Base-by-base conservation (phyloP, 371 early-diverging fungal genomes). In the Catenaria anguillulae region DNA sequence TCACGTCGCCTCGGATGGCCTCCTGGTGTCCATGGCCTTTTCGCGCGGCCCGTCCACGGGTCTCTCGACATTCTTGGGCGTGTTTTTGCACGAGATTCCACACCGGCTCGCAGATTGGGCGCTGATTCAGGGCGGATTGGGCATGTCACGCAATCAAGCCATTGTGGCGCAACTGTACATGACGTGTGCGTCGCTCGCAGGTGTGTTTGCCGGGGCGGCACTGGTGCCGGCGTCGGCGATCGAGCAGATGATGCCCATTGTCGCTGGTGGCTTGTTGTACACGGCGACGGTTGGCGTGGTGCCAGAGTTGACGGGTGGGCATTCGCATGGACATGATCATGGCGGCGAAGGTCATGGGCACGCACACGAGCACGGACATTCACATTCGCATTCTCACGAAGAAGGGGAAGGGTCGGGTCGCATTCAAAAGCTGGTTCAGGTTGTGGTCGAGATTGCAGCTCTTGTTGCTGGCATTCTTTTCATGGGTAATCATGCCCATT, bases 91-190 rank as follows among this genome's bases (percentile, higher is more conserved):
- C 68, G 93, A 92, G 70, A 87, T 92, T 48, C 93, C 93, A 4
- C 93, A 92, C 69, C 89, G 90, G 72, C 84, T 92, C 5, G 88
- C 90, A 52, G 93, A 92, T 68, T 91, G 86, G 78, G 89, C 93
- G 24, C 89, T 90, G 64, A 75, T 92, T 56, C 77, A 88, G 61
- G 40, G 40, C 10, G 84, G 86, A 67, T 83, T 86, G 15, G 92
- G 92, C 0, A 87, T 89, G 63, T 78, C 82, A 40, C 80, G 84
- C 52, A 67, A 77, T 56, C 73, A 77, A 48, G 90, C 90, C 24
- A 75, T 89, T 77, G 70, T 82, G 65, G 85, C 90, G n/a, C 92
- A 92, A 70, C 84, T 87, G 65, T 77, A 86, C 24, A 86, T 89
- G 86, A 89, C 2, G 69, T 87, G 29, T 89, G 91, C 34, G 87